Percentiles rank a stretch among this genome's conserved stretches.
phyloP scores from a whole-genome alignment of 2,329 filamentous ascomycete species.

The Beauveria scarabaeidicola region DNA sequence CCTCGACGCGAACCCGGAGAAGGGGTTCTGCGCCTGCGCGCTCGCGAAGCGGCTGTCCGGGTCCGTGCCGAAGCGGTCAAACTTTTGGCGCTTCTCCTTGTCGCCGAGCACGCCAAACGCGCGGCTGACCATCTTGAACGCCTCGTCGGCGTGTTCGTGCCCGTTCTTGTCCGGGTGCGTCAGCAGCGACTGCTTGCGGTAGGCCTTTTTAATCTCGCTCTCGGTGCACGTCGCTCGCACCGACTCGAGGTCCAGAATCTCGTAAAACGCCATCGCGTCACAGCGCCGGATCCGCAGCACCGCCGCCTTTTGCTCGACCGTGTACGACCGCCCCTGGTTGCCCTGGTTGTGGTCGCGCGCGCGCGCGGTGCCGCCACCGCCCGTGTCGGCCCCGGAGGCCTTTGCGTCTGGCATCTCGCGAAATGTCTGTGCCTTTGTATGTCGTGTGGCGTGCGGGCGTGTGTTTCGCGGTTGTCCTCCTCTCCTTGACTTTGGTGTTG shows the following conservation, averaged over 20 bases:
- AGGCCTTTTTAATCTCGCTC: conserved; percentile 91
- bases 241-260: conserved; percentile 71
- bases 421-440: not conserved
- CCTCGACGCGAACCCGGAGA: conserved; percentile 18
- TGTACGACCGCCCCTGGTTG: conserved; percentile 69
- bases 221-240: conserved; percentile 61
- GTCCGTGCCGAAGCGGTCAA: conserved; percentile 82
- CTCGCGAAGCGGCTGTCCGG: conserved; percentile 79
- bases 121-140: conserved; percentile 94
- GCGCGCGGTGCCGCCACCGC: conserved; percentile 31
- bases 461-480: not conserved
- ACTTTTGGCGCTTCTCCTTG: conserved; percentile 84
- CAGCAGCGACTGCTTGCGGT: conserved; percentile 84
- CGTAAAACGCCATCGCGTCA: conserved; percentile 82
- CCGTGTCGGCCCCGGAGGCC: conserved; percentile 46
- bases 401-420: conserved; percentile 28
- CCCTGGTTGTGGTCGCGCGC: conserved; percentile 66
- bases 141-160: conserved; percentile 89
- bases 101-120: conserved; percentile 92
- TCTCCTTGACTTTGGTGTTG: too few species aligned
- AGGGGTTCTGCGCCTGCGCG: conserved; percentile 35
- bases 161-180: conserved; percentile 99
- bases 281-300: conserved; percentile 85
- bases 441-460: not conserved
- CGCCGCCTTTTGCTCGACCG: conserved; percentile 81